These are phyloP conservation scores for Phlebiopsis gigantea DNA, from an alignment of 768 basidiomycete genomes.

Conservation along the genomic window DNA sequence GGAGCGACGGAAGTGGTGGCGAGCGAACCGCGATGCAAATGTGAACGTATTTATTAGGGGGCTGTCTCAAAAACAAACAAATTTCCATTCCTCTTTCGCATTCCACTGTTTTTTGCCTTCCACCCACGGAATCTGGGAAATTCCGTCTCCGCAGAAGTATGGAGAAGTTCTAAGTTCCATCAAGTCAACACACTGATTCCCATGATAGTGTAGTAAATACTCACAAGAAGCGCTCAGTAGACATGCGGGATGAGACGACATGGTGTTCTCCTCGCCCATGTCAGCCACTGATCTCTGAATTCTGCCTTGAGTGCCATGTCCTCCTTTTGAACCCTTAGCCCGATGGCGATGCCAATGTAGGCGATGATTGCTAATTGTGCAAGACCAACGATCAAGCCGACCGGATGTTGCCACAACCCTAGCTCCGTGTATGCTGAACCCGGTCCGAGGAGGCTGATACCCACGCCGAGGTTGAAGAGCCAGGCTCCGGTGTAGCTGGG, in stretches of 20 bases:
- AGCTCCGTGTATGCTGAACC: slow-evolving; percentile 5
- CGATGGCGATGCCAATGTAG: not conserved
- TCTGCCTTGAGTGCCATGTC: slow-evolving; percentile 2
- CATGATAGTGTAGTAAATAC: too few species aligned
- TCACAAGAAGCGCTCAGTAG: slow-evolving; percentile 5
- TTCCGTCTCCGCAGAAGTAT: too few species aligned
- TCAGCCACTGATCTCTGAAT: slow-evolving; percentile 6
- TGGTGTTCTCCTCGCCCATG: slow-evolving; percentile 8
- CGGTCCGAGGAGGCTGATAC: not conserved
- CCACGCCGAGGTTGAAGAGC: slow-evolving; percentile 8
- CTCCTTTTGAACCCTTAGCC: not conserved
- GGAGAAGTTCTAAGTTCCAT: too few species aligned
- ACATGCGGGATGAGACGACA: slow-evolving; percentile 7
- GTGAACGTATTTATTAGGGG: too few species aligned
- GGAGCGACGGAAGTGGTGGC: too few species aligned
- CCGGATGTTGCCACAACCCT: not conserved
- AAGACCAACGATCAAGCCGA: not conserved
- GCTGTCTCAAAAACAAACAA: too few species aligned
- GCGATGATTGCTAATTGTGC: not conserved
- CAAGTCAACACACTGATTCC: too few species aligned
- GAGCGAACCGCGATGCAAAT: too few species aligned
- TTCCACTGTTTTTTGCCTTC: too few species aligned
- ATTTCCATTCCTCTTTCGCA: too few species aligned
- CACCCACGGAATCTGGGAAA: too few species aligned
- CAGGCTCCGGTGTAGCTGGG: slow-evolving; percentile 19